phyloP scores from a whole-genome alignment of 257 asterid genomes.

The Paulownia fortunei region DNA sequence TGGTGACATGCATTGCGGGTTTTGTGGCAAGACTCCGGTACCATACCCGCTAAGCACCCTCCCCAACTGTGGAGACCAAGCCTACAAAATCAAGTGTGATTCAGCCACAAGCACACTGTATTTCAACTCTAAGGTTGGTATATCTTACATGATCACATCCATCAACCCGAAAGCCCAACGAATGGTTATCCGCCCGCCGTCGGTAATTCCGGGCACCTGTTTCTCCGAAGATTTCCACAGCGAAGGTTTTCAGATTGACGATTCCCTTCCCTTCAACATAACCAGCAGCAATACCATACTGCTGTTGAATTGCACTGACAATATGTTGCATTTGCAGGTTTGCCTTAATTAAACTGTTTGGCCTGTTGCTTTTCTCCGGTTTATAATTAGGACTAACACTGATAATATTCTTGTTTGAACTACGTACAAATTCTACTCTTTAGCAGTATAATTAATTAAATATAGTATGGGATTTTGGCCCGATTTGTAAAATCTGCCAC shows the following conservation, averaged over 20 bases:
- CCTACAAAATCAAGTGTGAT: conserved; percentile 38
- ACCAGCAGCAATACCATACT: conserved; percentile 40
- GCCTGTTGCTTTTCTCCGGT: conserved; percentile 30
- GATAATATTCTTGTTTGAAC: not conserved
- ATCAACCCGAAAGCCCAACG: conserved; percentile 37
- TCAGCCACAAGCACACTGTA: conserved; percentile 30
- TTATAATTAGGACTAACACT: not conserved
- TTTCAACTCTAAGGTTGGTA: conserved; percentile 30
- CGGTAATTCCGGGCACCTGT: conserved; percentile 40
- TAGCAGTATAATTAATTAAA: no score
- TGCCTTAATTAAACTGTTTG: conserved; percentile 33
- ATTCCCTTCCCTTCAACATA: conserved; percentile 46
- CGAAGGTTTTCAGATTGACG: conserved; percentile 54
- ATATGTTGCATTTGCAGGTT: conserved; percentile 47
- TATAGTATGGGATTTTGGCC: no score
- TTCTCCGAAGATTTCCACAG: conserved; percentile 44
- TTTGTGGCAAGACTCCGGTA: conserved; percentile 7
- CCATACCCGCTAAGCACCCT: conserved; percentile 23
- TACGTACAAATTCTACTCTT: not conserved
- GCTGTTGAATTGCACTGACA: conserved; percentile 43
- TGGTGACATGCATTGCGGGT: conserved; percentile 43
- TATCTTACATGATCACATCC: conserved; percentile 12
- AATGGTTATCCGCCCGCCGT: conserved; percentile 29
- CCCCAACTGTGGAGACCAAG: not conserved
- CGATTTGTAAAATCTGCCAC: not conserved